These are phyloP conservation scores for Hibiscus tridactylites DNA, from an alignment of 345 rosid genomes.

Conservation along the genomic window DNA sequence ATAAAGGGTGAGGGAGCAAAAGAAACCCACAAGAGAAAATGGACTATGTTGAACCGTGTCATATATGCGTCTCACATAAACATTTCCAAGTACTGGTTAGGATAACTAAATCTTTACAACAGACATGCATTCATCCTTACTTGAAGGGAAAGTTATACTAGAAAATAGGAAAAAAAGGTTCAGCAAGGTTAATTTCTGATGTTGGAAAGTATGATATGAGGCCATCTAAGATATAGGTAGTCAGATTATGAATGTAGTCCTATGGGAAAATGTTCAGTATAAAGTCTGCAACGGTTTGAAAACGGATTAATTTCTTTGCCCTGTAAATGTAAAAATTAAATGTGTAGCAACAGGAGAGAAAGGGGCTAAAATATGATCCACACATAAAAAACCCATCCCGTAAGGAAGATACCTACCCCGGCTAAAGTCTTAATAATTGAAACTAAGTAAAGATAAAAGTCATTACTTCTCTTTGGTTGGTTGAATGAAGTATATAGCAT, in stretches of 20 bases:
- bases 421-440: conserved; percentile 5
- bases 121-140: not conserved
- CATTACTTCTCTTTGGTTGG: conserved; percentile 93
- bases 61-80: not conserved
- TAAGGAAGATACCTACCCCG: not conserved
- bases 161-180: not conserved
- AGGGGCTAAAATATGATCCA: not conserved
- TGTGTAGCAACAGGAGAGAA: not conserved
- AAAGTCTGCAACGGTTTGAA: not conserved
- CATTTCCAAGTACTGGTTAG: not conserved
- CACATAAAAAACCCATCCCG: not conserved
- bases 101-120: not conserved
- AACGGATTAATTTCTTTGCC: not conserved
- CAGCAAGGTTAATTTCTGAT: not conserved
- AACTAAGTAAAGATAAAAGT: conserved; percentile 10
- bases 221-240: not conserved
- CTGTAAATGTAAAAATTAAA: not conserved
- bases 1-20: not conserved
- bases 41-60: not conserved
- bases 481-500: conserved; percentile 96
- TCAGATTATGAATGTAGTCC: not conserved
- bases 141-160: not conserved
- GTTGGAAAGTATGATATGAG: not conserved
- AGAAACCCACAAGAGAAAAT: not conserved
- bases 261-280: not conserved